Conservation (phyloP, 495 filamentous ascomycete genomes). For the Hypoxylon lienhwacheense region DNA sequence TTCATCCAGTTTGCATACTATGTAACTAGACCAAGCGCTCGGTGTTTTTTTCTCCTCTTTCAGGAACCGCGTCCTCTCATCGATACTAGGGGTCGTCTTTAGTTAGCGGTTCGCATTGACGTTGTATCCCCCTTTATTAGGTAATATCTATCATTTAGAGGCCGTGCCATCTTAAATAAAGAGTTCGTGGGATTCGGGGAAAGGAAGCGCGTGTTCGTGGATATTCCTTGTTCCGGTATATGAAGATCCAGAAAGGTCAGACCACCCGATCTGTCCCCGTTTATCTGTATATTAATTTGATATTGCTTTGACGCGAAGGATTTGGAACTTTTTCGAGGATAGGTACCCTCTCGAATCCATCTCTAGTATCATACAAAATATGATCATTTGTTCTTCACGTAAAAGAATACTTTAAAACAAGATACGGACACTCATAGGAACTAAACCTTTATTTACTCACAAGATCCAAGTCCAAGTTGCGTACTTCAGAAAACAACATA, state of each 20-base stretch:
- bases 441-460: no score
- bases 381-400: no score
- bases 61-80: neutral
- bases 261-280: conserved; percentile 14
- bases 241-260: conserved; percentile 17
- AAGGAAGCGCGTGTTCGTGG: conserved; percentile 3
- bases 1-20: no score
- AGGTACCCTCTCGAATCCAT: no score
- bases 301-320: neutral
- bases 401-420: no score
- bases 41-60: conserved; percentile 5
- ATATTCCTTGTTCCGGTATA: conserved; percentile 9
- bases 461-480: no score
- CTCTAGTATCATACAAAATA: no score
- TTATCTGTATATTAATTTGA: neutral
- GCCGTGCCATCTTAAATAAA: conserved; percentile 6
- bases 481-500: no score
- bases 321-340: neutral
- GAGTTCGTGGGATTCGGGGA: neutral
- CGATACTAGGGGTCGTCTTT: neutral
- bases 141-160: neutral
- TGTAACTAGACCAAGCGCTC: conserved; percentile 6
- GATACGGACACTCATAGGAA: no score
- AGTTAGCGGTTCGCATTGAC: neutral
- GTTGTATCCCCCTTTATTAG: neutral